Conservation (phyloP, 148 eudicot species). For the Rhododendron molle region DNA sequence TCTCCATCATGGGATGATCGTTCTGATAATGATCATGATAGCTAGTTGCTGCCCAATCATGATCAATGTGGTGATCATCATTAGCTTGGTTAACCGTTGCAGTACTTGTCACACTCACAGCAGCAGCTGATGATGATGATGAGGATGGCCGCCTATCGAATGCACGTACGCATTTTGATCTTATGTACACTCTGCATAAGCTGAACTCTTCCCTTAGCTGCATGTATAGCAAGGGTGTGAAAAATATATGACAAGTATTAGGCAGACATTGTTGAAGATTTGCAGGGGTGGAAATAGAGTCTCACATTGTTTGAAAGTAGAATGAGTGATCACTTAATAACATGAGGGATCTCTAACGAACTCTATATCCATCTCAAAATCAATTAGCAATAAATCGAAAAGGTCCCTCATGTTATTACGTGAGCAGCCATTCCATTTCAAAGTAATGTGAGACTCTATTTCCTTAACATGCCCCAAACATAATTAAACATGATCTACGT, state of each 20-base stretch:
- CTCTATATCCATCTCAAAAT: too few species aligned
- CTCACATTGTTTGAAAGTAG: too few species aligned
- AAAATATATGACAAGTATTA: background rate
- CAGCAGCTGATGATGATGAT: background rate
- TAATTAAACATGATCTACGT: too few species aligned
- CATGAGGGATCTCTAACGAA: too few species aligned
- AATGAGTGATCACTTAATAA: too few species aligned
- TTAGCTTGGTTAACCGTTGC: background rate
- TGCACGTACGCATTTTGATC: constrained; percentile 29
- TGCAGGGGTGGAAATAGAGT: too few species aligned
- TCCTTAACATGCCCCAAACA: too few species aligned
- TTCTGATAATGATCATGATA: background rate
- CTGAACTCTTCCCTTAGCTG: constrained; percentile 31
- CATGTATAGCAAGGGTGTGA: background rate
- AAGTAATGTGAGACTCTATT: too few species aligned
- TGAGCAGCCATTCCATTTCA: too few species aligned
- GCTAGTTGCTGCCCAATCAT: background rate
- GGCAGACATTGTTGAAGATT: background rate
- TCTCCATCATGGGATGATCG: background rate
- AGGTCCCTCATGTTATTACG: too few species aligned
- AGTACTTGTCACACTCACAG: background rate
- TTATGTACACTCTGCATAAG: constrained; percentile 39
- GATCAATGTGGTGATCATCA: background rate
- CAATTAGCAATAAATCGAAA: too few species aligned
- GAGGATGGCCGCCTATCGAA: constrained; percentile 36